Evolutionary conservation across 2,329 filamentous ascomycete species (phyloP).

Genomic region (Aspergillus tamarii): DNA sequence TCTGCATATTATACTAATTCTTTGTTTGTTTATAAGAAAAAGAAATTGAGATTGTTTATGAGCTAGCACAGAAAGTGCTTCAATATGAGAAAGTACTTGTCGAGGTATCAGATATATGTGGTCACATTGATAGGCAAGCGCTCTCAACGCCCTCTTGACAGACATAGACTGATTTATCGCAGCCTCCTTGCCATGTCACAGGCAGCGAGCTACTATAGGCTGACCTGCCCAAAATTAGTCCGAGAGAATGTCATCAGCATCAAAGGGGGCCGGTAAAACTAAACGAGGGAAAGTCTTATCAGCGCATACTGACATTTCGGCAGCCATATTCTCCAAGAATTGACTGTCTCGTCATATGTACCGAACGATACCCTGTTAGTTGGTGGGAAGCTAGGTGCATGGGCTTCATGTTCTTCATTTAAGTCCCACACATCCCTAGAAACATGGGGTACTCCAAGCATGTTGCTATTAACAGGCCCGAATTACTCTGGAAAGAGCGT

Average conservation of each 20-base stretch:
- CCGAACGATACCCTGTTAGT: constrained; percentile 75
- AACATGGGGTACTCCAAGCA: constrained; percentile 55
- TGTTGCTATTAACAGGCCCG: constrained; percentile 83
- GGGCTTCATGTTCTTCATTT: not conserved
- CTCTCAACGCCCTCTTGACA: not conserved
- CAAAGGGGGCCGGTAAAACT: constrained; percentile 66
- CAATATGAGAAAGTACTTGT: constrained; percentile 68
- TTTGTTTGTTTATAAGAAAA: constrained; percentile 59
- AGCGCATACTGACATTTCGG: constrained; percentile 15
- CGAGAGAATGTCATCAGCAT: constrained; percentile 72
- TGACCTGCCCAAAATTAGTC: constrained; percentile 71
- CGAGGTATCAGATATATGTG: constrained; percentile 75
- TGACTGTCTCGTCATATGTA: constrained; percentile 78
- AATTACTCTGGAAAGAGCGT: constrained; percentile 98
- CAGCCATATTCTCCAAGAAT: constrained; percentile 81
- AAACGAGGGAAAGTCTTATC: not conserved
- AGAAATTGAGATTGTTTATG: constrained; percentile 86
- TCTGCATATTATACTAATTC: not conserved
- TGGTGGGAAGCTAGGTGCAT: constrained; percentile 53
- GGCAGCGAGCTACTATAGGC: constrained; percentile 74
- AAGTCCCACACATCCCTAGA: constrained; percentile 5
- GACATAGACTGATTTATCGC: constrained; percentile 24
- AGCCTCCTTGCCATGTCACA: constrained; percentile 78
- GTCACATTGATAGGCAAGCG: constrained; percentile 72
- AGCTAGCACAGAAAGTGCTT: constrained; percentile 71